phyloP scores from a whole-genome alignment of 2,329 filamentous ascomycete species.

The Pestalotiopsis sp. region DNA sequence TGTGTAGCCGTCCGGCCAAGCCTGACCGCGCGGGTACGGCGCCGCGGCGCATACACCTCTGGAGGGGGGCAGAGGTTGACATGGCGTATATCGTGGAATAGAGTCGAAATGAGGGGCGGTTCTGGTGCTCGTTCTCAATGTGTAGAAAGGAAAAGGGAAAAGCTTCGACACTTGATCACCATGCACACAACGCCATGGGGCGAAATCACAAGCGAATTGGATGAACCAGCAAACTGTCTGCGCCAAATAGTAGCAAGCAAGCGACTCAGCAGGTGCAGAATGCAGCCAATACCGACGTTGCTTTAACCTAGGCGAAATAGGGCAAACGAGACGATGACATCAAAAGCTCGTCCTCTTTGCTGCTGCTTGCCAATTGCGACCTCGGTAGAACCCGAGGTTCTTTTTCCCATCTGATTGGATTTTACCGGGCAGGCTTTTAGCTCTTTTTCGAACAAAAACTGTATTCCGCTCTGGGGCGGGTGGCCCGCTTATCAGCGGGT shows the following conservation, averaged over 20 bases:
- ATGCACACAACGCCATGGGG: background rate
- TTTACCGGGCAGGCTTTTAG: background rate
- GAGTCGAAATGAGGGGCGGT: background rate
- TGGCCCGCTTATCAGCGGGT: background rate
- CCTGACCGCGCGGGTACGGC: constrained; percentile 22
- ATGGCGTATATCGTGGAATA: constrained; percentile 15
- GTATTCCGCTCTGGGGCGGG: background rate
- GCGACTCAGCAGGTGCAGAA: background rate
- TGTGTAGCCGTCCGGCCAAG: constrained; percentile 16
- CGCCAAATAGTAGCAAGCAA: background rate
- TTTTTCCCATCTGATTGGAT: background rate
- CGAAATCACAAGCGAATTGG: background rate
- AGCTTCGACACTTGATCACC: background rate
- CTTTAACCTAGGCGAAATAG: background rate
- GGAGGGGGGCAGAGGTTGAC: constrained; percentile 28
- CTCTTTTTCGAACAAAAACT: background rate
- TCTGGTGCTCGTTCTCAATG: background rate
- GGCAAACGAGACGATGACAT: constrained; percentile 3
- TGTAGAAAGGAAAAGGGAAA: background rate
- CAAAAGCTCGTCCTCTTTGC: background rate
- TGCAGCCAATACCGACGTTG: background rate
- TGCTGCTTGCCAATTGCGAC: background rate
- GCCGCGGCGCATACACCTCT: constrained; percentile 25
- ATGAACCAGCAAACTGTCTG: background rate
- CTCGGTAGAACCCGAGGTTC: constrained; percentile 4